Evolutionary conservation across 2,329 filamentous ascomycete genomes (phyloP).

Genomic region (Penicillium griseofulvum): DNA sequence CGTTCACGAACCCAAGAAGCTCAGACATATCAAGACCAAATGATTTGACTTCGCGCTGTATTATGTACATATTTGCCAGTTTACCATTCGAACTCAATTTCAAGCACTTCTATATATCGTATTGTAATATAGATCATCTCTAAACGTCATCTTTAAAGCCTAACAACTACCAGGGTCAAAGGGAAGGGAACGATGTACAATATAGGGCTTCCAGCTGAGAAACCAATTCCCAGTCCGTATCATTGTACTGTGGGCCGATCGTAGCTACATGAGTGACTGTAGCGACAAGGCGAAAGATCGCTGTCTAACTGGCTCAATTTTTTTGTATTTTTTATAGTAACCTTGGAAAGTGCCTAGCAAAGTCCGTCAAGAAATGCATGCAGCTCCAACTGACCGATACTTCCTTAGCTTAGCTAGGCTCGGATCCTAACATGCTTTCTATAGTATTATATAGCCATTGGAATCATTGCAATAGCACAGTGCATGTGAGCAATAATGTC

Average conservation of each 20-base stretch:
- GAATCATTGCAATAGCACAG: background rate
- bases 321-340: background rate
- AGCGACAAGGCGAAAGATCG: background rate
- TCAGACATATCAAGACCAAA: slow-evolving; percentile 84
- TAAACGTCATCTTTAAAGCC: background rate
- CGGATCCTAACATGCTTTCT: background rate
- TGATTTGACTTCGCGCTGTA: slow-evolving; percentile 48
- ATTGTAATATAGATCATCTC: background rate
- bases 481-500: background rate
- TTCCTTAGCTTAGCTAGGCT: background rate
- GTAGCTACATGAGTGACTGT: background rate
- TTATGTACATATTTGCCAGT: slow-evolving; percentile 38
- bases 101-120: slow-evolving; percentile 2
- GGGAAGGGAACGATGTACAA: background rate
- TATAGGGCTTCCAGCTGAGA: background rate
- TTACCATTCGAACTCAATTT: slow-evolving; percentile 19
- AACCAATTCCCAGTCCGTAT: background rate
- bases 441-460: background rate
- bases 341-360: background rate
- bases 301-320: background rate
- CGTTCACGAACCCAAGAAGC: slow-evolving; percentile 75
- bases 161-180: background rate
- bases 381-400: background rate
- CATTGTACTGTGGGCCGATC: background rate
- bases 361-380: background rate